Base-by-base conservation (phyloP, 2,329 filamentous ascomycete genomes). In the Trichoderma sp. region DNA sequence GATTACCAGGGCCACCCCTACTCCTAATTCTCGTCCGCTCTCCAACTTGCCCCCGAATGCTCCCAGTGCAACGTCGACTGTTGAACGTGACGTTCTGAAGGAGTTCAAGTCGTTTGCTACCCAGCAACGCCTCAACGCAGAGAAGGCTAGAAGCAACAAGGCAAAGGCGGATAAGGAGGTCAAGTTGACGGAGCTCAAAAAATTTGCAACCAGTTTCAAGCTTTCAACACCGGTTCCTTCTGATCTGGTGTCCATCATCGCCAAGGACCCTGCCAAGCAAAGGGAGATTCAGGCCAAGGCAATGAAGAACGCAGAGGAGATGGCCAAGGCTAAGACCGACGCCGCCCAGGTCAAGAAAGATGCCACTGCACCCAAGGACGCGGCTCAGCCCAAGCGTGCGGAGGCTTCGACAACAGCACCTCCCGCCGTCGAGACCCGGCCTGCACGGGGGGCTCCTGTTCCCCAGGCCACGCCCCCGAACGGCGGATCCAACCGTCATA, bases 241-340 rank as follows among this genome's bases (percentile, higher is more conserved):
- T 66, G 96, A 99, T 81, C 84, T 99, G 43, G 94, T 99, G 32
- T 92, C 93, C 1, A 99, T 99, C 75, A 92, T 99, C 73, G 95
- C 96, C 72, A 99, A 98, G 80, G 96, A 99, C 79, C 94, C 94
- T n/a, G 88, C 86, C 60, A 99, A 98, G 84, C 96, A 98, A 82
- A 91, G 94, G 78, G 90, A 95, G 79, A 98, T 99, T 74, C 92
- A 97, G 78, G 92, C 94, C 76, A 97, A 95, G 81, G 94, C 94
- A 1, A 90, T 93, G 73, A 89, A 90, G 78, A 92, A 95, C 75
- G 91, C 90, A 3, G 90, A 93, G 74, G 88, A 90, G 74, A 81
- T 88, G 68, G 82, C 84, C 4, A 87, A 89, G 76, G 84, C 88
- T 70, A 90, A 90, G 78, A 78, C 84, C 21, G 85, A 84, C 65